A percentile compares a stretch with the other conserved stretches of the same genome.
phyloP scores from a whole-genome alignment of 164 flowering plant genomes.

The Berberis vulgaris region DNA sequence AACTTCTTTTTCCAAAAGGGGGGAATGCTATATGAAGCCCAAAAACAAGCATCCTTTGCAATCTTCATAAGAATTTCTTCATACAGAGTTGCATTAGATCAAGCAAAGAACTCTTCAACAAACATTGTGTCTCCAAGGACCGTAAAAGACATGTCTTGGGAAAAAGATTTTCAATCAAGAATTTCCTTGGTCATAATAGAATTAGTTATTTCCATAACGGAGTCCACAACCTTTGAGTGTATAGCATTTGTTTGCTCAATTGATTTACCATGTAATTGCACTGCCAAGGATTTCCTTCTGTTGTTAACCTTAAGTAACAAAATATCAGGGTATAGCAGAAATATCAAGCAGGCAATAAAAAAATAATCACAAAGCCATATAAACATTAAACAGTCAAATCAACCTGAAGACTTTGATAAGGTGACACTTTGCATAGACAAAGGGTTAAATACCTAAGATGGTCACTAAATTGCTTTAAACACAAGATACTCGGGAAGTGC shows the following conservation, averaged over 20 bases:
- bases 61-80: conserved; percentile 55
- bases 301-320: conserved; percentile 30
- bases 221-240: conserved; percentile 27
- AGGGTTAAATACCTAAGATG: too few relatives aligned
- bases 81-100: conserved; percentile 43
- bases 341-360: background rate
- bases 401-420: too few relatives aligned
- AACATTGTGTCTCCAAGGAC: conserved; percentile 46
- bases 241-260: conserved; percentile 27
- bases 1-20: conserved; percentile 57
- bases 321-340: background rate
- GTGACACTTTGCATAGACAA: too few relatives aligned
- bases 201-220: conserved; percentile 31
- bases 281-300: conserved; percentile 35
- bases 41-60: conserved; percentile 55
- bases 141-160: conserved; percentile 56
- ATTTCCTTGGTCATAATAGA: conserved; percentile 21
- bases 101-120: conserved; percentile 49
- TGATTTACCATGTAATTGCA: conserved; percentile 33
- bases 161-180: conserved; percentile 33
- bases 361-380: too few relatives aligned
- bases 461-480: too few relatives aligned
- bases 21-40: conserved; percentile 55
- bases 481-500: too few relatives aligned
- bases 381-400: too few relatives aligned